A percentile compares a stretch with the other conserved stretches of the same genome.
These are phyloP conservation scores for Diplodia seriata DNA, from an alignment of 2,329 filamentous ascomycete species.

Conservation along the genomic window DNA sequence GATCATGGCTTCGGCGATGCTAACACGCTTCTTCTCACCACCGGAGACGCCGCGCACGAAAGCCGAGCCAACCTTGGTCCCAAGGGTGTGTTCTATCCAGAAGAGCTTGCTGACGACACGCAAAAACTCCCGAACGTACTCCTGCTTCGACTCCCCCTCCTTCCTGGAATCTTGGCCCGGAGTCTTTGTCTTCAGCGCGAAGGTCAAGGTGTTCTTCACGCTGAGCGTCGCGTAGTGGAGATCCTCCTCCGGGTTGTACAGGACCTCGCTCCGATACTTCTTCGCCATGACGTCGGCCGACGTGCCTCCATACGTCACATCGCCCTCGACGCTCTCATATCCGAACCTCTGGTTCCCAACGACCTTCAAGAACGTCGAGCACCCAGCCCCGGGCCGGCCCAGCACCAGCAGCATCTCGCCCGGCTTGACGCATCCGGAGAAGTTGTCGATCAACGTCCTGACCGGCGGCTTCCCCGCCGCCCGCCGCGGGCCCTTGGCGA, in stretches of 20 bases:
- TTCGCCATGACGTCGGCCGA: slow-evolving; percentile 59
- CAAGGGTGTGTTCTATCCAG: slow-evolving; percentile 73
- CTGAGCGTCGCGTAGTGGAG: slow-evolving; percentile 80
- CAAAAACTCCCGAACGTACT: slow-evolving; percentile 68
- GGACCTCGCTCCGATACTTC: slow-evolving; percentile 68
- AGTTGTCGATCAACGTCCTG: slow-evolving; percentile 69
- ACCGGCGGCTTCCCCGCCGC: slow-evolving; percentile 61
- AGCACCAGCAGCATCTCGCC: slow-evolving; percentile 76
- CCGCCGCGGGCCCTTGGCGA: slow-evolving; percentile 52
- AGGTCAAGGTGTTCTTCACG: slow-evolving; percentile 75
- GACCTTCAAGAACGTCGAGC: slow-evolving; percentile 74
- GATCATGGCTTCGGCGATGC: slow-evolving; percentile 58
- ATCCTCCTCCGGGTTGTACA: slow-evolving; percentile 81
- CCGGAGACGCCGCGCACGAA: slow-evolving; percentile 68
- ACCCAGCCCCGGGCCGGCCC: slow-evolving; percentile 72
- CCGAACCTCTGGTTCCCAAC: slow-evolving; percentile 69
- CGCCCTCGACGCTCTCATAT: slow-evolving; percentile 64
- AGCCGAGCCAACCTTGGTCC: slow-evolving; percentile 78
- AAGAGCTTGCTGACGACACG: slow-evolving; percentile 74
- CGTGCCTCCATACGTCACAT: slow-evolving; percentile 63
- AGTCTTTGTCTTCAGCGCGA: slow-evolving; percentile 73
- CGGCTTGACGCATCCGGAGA: slow-evolving; percentile 72
- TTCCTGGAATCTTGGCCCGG: slow-evolving; percentile 67
- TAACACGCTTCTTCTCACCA: slow-evolving; percentile 58
- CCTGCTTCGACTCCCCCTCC: slow-evolving; percentile 65